These are phyloP conservation scores for Lactarius evosmus DNA, from an alignment of 768 basidiomycete genomes.

Conservation along the genomic window DNA sequence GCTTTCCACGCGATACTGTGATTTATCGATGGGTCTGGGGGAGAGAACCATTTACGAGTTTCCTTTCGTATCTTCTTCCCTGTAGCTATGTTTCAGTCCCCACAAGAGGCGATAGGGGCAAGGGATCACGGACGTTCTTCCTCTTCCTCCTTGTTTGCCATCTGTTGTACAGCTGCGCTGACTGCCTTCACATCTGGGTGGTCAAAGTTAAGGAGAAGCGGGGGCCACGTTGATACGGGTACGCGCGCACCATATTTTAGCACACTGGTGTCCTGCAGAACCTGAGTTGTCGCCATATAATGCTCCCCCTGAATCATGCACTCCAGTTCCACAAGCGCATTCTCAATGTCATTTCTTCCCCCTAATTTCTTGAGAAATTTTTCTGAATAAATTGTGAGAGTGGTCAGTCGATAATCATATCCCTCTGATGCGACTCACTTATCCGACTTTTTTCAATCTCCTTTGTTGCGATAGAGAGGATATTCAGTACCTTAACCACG, in stretches of 20 bases:
- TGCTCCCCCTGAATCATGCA: conserved; percentile 2
- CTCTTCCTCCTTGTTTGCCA: no score
- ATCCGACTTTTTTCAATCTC: background rate
- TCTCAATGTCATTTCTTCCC: background rate
- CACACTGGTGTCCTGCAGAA: background rate
- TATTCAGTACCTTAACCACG: conserved; percentile 2
- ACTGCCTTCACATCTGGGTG: no score
- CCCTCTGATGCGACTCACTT: background rate
- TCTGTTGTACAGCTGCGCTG: no score
- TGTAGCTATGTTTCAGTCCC: background rate
- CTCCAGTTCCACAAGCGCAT: background rate
- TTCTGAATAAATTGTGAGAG: background rate
- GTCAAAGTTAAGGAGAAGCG: no score
- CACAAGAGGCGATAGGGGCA: background rate
- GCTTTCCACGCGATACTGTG: background rate
- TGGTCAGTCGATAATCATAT: background rate
- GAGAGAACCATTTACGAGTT: background rate
- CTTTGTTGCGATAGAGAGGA: conserved; percentile 1
- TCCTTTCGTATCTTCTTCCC: background rate
- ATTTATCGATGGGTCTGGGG: conserved; percentile 3
- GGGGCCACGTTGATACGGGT: background rate
- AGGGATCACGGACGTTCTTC: background rate
- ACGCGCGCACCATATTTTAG: background rate
- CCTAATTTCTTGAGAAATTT: background rate
- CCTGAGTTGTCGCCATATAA: background rate